phyloP scores from a whole-genome alignment of 441 rosid species.

The Kokia cookei region DNA sequence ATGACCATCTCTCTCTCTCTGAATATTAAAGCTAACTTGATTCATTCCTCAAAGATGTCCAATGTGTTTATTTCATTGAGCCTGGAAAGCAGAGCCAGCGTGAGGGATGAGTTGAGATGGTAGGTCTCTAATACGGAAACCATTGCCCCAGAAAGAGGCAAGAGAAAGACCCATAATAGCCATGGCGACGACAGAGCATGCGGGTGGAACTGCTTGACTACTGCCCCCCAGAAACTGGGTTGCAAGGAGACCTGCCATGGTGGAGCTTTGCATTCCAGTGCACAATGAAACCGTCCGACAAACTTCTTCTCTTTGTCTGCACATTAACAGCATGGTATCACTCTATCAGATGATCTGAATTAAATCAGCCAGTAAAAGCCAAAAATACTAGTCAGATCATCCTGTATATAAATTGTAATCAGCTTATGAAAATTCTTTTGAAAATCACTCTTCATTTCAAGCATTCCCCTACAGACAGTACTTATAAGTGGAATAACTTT shows the following conservation, averaged over 20 bases:
- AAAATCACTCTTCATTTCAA: background rate
- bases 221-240: constrained; percentile 78
- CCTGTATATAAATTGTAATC: background rate
- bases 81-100: constrained; percentile 30
- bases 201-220: constrained; percentile 91
- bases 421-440: background rate
- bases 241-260: constrained; percentile 90
- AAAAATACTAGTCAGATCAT: background rate
- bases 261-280: constrained; percentile 97
- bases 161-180: constrained; percentile 95
- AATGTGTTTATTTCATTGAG: background rate
- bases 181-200: constrained; percentile 97
- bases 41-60: background rate
- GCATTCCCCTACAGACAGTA: background rate
- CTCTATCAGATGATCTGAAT: background rate
- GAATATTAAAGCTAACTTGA: background rate
- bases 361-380: background rate
- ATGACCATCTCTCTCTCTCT: background rate
- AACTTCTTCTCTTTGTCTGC: constrained; percentile 84
- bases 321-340: constrained; percentile 7
- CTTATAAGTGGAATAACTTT: background rate
- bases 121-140: constrained; percentile 59
- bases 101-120: constrained; percentile 30
- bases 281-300: constrained; percentile 81
- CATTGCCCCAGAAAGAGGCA: constrained; percentile 90